Conservation (phyloP, 140 eudicot genomes). For the Eryngium alpinum region DNA sequence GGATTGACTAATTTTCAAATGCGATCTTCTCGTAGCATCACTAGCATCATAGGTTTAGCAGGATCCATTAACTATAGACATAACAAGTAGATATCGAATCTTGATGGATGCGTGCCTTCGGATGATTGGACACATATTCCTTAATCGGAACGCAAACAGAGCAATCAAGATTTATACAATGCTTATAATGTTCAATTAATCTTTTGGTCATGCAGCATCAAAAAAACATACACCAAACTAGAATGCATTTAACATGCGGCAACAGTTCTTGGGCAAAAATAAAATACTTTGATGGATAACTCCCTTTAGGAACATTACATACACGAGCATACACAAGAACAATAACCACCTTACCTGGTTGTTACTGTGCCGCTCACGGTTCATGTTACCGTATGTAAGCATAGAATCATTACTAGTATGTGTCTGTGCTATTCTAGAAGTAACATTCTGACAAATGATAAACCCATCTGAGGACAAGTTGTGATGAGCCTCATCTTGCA, state of each 20-base stretch:
- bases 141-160: conserved; percentile 78
- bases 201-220: conserved; percentile 44
- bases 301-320: conserved; percentile 62
- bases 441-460: conserved; percentile 39
- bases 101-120: conserved; percentile 29
- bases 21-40: conserved; percentile 31
- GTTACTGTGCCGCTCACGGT: conserved; percentile 43
- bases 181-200: conserved; percentile 47
- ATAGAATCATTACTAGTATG: conserved; percentile 23
- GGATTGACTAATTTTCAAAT: conserved; percentile 36
- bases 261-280: conserved; percentile 49
- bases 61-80: conserved; percentile 24
- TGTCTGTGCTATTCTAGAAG: no score
- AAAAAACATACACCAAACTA: conserved; percentile 44
- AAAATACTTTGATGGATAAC: conserved; percentile 55
- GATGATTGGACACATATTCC: no score
- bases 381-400: conserved; percentile 27
- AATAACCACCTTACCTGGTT: conserved; percentile 75
- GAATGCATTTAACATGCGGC: conserved; percentile 58
- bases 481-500: conserved; percentile 57
- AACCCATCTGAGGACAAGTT: conserved; percentile 62
- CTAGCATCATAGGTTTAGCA: conserved; percentile 31
- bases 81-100: conserved; percentile 35
- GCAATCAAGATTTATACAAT: conserved; percentile 51
- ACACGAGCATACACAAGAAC: conserved; percentile 78